phyloP scores from a whole-genome alignment of 768 basidiomycete genomes.

The Tylopilus sp. region DNA sequence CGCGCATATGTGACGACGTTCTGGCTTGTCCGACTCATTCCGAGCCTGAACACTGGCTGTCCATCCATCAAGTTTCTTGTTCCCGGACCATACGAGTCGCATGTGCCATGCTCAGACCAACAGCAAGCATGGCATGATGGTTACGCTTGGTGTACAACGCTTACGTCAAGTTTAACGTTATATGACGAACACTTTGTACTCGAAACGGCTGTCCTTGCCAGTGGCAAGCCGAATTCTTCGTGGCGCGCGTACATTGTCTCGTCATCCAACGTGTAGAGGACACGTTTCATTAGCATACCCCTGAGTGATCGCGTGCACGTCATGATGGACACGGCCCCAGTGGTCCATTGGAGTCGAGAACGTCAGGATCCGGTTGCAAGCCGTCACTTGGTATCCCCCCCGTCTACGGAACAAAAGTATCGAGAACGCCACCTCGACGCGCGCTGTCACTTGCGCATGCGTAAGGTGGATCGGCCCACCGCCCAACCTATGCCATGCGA shows the following conservation, averaged over 20 bases:
- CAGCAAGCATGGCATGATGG: too few species aligned
- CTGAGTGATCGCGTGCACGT: too few species aligned
- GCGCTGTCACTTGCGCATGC: background rate
- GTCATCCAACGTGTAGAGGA: background rate
- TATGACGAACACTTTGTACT: background rate
- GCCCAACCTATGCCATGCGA: background rate
- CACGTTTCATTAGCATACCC: background rate
- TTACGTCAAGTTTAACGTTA: background rate
- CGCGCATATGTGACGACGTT: too few species aligned
- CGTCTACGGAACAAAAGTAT: background rate
- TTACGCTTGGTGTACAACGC: background rate
- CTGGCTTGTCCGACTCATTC: background rate
- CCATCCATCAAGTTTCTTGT: too few species aligned
- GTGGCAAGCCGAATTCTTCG: background rate
- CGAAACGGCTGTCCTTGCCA: background rate
- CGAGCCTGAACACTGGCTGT: too few species aligned
- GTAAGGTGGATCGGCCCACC: background rate
- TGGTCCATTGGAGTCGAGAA: too few species aligned
- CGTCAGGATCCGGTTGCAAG: too few species aligned
- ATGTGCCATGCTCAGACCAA: too few species aligned
- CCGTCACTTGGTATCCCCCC: too few species aligned
- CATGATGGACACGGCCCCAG: too few species aligned
- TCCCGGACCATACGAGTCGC: too few species aligned
- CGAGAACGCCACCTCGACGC: too few species aligned
- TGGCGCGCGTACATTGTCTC: background rate